phyloP scores from a whole-genome alignment of 805 yeast genomes.

The Lachancea meyersii region DNA sequence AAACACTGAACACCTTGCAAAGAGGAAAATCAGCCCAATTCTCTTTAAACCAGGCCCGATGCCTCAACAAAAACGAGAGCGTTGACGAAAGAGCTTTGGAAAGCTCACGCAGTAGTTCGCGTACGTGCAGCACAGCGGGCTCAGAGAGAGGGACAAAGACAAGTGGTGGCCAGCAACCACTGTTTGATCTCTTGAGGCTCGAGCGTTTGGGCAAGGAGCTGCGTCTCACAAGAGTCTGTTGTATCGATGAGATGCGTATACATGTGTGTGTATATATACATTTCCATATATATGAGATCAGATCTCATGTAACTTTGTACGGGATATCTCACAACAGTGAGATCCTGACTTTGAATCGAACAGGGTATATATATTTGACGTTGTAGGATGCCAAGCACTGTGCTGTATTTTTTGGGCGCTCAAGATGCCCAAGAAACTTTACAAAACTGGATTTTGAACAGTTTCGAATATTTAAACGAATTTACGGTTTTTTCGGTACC shows the following conservation, averaged over 20 bases:
- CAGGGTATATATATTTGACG: no score
- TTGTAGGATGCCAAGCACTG: no score
- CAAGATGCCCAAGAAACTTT: no score
- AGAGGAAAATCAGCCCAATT: not conserved
- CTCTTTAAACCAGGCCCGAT: not conserved
- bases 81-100: not conserved
- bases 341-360: no score
- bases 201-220: not conserved
- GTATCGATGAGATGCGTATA: not conserved
- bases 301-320: not conserved
- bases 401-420: no score
- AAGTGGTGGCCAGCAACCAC: constrained; percentile 1
- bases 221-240: not conserved
- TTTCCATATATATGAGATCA: no score
- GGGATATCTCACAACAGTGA: no score
- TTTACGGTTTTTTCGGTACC: no score
- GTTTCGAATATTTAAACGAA: no score
- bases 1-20: not conserved
- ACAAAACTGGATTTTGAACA: no score
- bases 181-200: not conserved
- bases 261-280: no score
- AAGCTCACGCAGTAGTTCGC: not conserved
- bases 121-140: not conserved
- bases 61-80: not conserved
- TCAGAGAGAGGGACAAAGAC: not conserved